Conservation (phyloP, 2,329 filamentous ascomycete species). For the Setomelanomma holmii region DNA sequence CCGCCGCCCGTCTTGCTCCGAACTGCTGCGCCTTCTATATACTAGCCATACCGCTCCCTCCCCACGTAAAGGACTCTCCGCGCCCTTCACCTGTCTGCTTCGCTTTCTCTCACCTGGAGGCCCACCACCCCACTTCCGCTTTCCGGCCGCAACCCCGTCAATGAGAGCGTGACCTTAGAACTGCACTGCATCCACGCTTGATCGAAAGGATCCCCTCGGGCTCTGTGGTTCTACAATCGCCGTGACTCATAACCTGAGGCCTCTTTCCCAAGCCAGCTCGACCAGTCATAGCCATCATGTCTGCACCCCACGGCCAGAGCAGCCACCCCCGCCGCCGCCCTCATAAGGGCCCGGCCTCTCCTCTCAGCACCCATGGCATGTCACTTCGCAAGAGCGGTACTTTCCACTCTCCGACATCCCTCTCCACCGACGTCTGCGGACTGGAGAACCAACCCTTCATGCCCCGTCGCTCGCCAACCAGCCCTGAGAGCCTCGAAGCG, state of each 20-base stretch:
- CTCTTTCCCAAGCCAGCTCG: slow-evolving; percentile 28
- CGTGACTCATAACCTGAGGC: slow-evolving; percentile 48
- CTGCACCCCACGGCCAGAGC: slow-evolving; percentile 48
- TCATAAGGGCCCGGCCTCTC: slow-evolving; percentile 46
- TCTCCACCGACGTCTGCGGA: slow-evolving; percentile 49
- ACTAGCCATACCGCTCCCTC: slow-evolving; percentile 29
- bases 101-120: slow-evolving; percentile 12
- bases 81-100: slow-evolving; percentile 37
- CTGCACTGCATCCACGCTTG: slow-evolving; percentile 31
- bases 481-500: slow-evolving; percentile 57
- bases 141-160: slow-evolving; percentile 19
- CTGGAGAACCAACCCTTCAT: slow-evolving; percentile 50
- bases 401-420: slow-evolving; percentile 54
- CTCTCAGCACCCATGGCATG: slow-evolving; percentile 51
- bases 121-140: slow-evolving; percentile 13
- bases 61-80: slow-evolving; percentile 26
- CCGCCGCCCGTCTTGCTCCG: slow-evolving; percentile 37
- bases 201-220: slow-evolving; percentile 29
- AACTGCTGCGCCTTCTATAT: slow-evolving; percentile 45
- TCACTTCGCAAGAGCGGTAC: slow-evolving; percentile 58
- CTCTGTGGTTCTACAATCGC: slow-evolving; percentile 30
- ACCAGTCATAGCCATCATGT: slow-evolving; percentile 49
- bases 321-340: slow-evolving; percentile 56
- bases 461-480: slow-evolving; percentile 57
- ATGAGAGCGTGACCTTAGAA: slow-evolving; percentile 37